phyloP scores from a whole-genome alignment of 768 basidiomycete species.

The Amanita brunnescens region DNA sequence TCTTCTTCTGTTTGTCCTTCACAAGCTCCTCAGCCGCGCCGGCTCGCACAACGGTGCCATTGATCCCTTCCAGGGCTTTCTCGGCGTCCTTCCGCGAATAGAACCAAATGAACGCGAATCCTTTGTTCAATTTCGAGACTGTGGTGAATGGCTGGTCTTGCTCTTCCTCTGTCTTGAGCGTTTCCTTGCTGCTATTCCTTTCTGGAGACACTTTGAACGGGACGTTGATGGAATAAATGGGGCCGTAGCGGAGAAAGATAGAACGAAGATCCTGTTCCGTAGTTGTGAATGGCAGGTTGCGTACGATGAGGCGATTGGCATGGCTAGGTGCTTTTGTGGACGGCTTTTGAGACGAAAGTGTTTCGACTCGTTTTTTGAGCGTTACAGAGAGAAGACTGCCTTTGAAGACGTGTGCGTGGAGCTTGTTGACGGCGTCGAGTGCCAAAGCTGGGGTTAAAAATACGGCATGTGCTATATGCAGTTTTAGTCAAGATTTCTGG shows the following conservation, averaged over 20 bases:
- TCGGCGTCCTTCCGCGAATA: slow-evolving; percentile 79
- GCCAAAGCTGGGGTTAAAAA: slow-evolving; percentile 66
- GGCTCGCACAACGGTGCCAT: slow-evolving; percentile 60
- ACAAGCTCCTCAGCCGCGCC: slow-evolving; percentile 52
- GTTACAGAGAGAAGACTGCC: slow-evolving; percentile 79
- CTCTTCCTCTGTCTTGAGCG: slow-evolving; percentile 19
- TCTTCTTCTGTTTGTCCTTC: slow-evolving; percentile 59
- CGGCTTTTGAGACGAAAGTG: slow-evolving; percentile 38
- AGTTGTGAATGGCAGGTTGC: slow-evolving; percentile 81
- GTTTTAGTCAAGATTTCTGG: background rate
- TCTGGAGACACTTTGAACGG: slow-evolving; percentile 37
- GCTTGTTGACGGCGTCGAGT: slow-evolving; percentile 60
- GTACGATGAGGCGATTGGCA: slow-evolving; percentile 77
- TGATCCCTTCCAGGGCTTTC: slow-evolving; percentile 68
- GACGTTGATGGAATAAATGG: slow-evolving; percentile 79
- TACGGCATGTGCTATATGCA: slow-evolving; percentile 52
- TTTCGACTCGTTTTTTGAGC: slow-evolving; percentile 79
- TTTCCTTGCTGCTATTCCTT: slow-evolving; percentile 4
- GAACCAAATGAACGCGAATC: slow-evolving; percentile 97
- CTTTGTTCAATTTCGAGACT: slow-evolving; percentile 35
- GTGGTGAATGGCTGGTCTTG: slow-evolving; percentile 9
- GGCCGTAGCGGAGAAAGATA: slow-evolving; percentile 80
- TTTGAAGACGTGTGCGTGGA: slow-evolving; percentile 93
- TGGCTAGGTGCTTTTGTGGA: slow-evolving; percentile 43
- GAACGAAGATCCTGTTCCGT: slow-evolving; percentile 80